Evolutionary conservation across 108 stramenopile genomes (phyloP), one percentile per base, ranked within the genome.

Genomic region (Epithemia pelagica): DNA sequence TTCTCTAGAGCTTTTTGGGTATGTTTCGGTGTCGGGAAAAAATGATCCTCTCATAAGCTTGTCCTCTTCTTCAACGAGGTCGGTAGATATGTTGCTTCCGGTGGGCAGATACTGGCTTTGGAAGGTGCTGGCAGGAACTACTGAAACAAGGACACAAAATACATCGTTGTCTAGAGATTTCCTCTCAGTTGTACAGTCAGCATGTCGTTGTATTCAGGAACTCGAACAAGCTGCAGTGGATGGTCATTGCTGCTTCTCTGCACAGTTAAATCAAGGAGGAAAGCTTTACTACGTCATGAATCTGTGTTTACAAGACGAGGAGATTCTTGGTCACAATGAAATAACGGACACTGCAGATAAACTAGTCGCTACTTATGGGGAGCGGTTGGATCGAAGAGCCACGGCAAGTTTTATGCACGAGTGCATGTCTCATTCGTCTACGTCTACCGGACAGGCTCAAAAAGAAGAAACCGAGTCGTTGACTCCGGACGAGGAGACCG

Each of bases 241-340:
- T 28, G n/a, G 10, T 28, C n/a, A 62, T 20, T 20, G 29, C 19
- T 54, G 22, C 46, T 25, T n/a, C 15, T 26, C 26, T 24, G 2
- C 54, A 7, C n/a, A 26, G 2, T 18, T 19, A 56, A 56, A 54
- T 20, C 24, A 61, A 24, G 92, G 92, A 21, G 68, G 81, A 52
- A 94, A 89, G 59, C 72, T 94, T 24, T 94, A 94, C 69, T 85
- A 89, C 59, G 58, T 85, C 5, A 68, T 85, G 55, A 94, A 91
- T 66, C 62, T 85, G 22, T 94, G 85, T 58, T 65, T 94, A 53
- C 72, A 83, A 37, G 80, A 83, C 25, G 89, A 94, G 64, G 65
- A 55, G 1, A 64, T 89, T 3, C 52, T 91, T 53, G 62, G 80
- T 0, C 73, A 83, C 30, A 80, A 81, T 25, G 59, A 67, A 33